A percentile compares a stretch with the other conserved stretches of the same genome.
These are phyloP conservation scores for Leishmania gerbilli DNA, from an alignment of 208 protist genomes.

Conservation along the genomic window DNA sequence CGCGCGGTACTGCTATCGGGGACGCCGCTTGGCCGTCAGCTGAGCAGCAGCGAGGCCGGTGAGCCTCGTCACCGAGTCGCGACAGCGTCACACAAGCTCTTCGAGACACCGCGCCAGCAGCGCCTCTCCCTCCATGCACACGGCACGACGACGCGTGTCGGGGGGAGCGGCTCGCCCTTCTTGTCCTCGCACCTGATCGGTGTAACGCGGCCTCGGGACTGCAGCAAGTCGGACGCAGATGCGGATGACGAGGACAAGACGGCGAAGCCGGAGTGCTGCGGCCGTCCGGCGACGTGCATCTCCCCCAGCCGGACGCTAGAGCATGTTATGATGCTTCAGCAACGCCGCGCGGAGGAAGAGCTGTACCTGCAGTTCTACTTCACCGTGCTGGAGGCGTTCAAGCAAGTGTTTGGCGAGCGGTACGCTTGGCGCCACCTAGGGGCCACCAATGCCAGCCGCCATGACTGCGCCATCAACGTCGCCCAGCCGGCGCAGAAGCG, in stretches of 20 bases:
- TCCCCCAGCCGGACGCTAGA: constrained; percentile 69
- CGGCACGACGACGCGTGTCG: not conserved
- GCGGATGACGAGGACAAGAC: not conserved
- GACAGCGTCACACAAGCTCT: too few species aligned
- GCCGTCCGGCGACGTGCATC: constrained; percentile 24
- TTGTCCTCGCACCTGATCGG: not conserved
- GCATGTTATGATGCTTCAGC: constrained; percentile 38
- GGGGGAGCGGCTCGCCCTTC: not conserved
- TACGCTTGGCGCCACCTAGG: constrained; percentile 75
- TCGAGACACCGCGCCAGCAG: constrained; percentile 1
- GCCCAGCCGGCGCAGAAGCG: constrained; percentile 9
- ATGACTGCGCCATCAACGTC: constrained; percentile 26
- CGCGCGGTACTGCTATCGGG: constrained; percentile 2
- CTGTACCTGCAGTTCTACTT: constrained; percentile 53
- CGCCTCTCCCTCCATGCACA: not conserved
- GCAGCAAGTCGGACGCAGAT: not conserved
- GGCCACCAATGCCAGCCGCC: constrained; percentile 64
- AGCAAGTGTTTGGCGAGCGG: constrained; percentile 76
- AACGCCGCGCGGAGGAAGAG: constrained; percentile 43
- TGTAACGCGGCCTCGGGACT: not conserved
- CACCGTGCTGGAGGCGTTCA: constrained; percentile 57
- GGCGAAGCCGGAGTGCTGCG: not conserved
- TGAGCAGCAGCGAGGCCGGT: not conserved
- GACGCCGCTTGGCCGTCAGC: not conserved
- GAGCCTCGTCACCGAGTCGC: not conserved